Base-by-base conservation (phyloP, 2,329 filamentous ascomycete species). In the Xylaria sp. region DNA sequence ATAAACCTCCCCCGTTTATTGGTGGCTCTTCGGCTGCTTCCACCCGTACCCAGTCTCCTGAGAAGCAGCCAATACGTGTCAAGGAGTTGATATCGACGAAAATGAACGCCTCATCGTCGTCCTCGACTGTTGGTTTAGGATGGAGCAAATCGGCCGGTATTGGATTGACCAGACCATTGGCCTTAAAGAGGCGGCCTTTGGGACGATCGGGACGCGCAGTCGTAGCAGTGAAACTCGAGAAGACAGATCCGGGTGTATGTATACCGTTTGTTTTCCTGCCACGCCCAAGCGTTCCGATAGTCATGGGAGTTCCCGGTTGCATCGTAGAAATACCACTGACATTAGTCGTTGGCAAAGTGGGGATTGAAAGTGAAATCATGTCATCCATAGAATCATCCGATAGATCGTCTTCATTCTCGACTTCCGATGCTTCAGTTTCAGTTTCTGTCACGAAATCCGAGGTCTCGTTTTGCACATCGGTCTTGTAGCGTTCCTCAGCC, bases 351-450 rank as follows among this genome's bases (percentile, higher is more conserved):
- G 92, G 90, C 17, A 97, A 82, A 33, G 90, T 88, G 1, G 95
- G 95, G 0, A 92, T 90, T 72, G 92, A 90, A 38, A 98, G 85
- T 4, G 94, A 97, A 61, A 98, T 97, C 87, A 97, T 93, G 69
- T 97, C 94, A 72, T 97, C 94, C 83, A 93, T 87, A 0, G 93
- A 96, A 77, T 97, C 95, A 78, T 97, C 94, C 0, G 95, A 97
- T 17, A 95, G 84, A 7, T 86, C 84, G 73, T 95, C 93, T 69
- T 87, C 90, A n/a, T 91, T 90, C 65, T 92, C 89, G 5, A 82
- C 81, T 11, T 86, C 88, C 1, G 89, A 90, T 9, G 87, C 78
- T 69, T 92, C 89, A 3, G 89, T 84, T 66, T 88, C 86, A 0
- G 88, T 89, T 74, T 92, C 91, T 1, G 87, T 88, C 7, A 83